Percentiles rank a stretch among this genome's conserved stretches.
Conservation (phyloP, 2,329 filamentous ascomycete genomes). For the Colletotrichum lini region DNA sequence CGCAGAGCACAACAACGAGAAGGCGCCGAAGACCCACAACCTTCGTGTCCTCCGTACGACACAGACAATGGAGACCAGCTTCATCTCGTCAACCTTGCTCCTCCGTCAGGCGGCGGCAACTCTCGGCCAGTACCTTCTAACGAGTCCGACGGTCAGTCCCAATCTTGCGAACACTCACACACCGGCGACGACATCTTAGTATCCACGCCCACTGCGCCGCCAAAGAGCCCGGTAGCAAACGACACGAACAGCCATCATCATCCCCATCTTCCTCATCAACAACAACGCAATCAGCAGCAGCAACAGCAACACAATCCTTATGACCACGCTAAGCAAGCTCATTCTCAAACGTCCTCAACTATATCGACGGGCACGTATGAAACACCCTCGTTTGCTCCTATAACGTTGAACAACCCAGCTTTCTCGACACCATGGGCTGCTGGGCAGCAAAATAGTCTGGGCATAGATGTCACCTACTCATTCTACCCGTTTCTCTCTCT, state of each 20-base stretch:
- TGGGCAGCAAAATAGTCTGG: conserved; percentile 48
- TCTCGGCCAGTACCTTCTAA: conserved; percentile 42
- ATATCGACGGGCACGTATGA: conserved; percentile 33
- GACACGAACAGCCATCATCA: neutral
- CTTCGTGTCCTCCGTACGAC: conserved; percentile 50
- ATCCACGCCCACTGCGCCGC: neutral
- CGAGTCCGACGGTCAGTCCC: neutral
- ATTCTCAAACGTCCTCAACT: neutral
- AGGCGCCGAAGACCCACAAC: conserved; percentile 47
- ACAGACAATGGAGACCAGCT: conserved; percentile 46
- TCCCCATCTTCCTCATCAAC: neutral
- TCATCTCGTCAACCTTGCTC: conserved; percentile 48
- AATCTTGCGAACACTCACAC: conserved; percentile 11
- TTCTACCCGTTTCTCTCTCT: conserved; percentile 60
- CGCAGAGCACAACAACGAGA: conserved; percentile 49
- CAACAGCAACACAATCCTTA: neutral
- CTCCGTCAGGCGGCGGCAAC: conserved; percentile 48
- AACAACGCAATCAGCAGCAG: no score
- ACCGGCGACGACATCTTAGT: neutral
- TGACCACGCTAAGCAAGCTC: conserved; percentile 11
- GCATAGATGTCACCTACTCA: conserved; percentile 57
- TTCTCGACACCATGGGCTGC: conserved; percentile 44
- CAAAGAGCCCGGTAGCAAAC: conserved; percentile 17
- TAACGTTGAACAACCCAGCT: neutral
- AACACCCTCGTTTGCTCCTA: neutral